These are phyloP conservation scores for Myxozyma melibiosi DNA, from an alignment of 805 yeast genomes.

Conservation along the genomic window DNA sequence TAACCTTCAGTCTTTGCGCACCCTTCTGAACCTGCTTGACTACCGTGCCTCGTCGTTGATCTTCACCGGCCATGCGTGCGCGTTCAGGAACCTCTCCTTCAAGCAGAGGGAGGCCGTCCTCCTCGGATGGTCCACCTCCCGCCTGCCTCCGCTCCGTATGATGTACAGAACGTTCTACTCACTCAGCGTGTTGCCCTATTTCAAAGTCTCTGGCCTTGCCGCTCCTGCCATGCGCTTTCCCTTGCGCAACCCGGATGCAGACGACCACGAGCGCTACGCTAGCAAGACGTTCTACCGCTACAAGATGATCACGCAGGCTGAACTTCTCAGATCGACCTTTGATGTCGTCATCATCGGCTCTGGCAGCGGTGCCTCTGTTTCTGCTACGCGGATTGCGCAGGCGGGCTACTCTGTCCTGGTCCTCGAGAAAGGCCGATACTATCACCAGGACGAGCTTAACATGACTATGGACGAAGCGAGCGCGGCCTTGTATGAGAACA, in stretches of 20 bases:
- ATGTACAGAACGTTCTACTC: slow-evolving; percentile 43
- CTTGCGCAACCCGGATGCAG: slow-evolving; percentile 37
- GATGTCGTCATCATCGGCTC: slow-evolving; percentile 56
- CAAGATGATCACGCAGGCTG: slow-evolving; percentile 39
- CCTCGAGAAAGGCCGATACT: slow-evolving; percentile 55
- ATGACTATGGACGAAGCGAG: slow-evolving; percentile 47
- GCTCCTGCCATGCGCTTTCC: slow-evolving; percentile 48
- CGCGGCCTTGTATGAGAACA: slow-evolving; percentile 46
- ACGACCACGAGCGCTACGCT: slow-evolving; percentile 40
- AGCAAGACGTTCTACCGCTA: slow-evolving; percentile 41
- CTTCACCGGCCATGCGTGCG: slow-evolving; percentile 12
- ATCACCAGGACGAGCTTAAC: slow-evolving; percentile 43
- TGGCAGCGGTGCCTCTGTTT: slow-evolving; percentile 59
- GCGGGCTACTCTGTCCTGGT: slow-evolving; percentile 51
- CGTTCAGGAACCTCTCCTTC: slow-evolving; percentile 40
- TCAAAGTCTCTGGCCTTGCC: slow-evolving; percentile 43
- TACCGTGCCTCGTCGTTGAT: neutral
- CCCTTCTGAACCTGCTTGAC: neutral
- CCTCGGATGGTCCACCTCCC: slow-evolving; percentile 48
- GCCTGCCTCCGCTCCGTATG: slow-evolving; percentile 43
- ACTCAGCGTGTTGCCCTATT: slow-evolving; percentile 40
- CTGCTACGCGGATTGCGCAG: slow-evolving; percentile 50
- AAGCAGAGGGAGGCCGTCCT: slow-evolving; percentile 45
- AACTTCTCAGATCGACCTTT: slow-evolving; percentile 40
- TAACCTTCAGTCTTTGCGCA: neutral